Conservation (phyloP, 345 rosid species). For the Arabidopsis arenosa region DNA sequence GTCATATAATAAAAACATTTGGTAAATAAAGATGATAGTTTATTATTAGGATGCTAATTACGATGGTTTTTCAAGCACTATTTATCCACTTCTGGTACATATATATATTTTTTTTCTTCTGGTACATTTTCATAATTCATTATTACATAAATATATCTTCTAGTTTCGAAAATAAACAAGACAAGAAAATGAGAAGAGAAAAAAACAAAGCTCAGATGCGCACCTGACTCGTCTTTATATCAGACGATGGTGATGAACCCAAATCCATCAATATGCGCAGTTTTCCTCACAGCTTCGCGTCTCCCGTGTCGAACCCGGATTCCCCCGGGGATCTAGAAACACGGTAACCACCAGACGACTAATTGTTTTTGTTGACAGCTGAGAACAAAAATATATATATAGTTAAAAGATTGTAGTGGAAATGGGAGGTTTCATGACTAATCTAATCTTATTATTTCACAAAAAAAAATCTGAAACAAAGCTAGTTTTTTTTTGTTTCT, state of each 20-base stretch:
- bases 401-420: not conserved
- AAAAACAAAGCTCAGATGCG: not conserved
- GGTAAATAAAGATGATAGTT: not conserved
- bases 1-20: not conserved
- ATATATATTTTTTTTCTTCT: too few relatives aligned
- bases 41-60: not conserved
- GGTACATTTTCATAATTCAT: not conserved
- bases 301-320: not conserved
- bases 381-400: not conserved
- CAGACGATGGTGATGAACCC: constrained; percentile 16
- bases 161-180: not conserved
- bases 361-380: not conserved
- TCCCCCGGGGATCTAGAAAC: rapidly evolving
- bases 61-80: not conserved
- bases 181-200: not conserved
- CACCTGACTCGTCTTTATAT: not conserved
- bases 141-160: not conserved
- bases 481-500: not conserved
- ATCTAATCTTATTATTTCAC: not conserved
- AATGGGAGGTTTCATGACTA: not conserved
- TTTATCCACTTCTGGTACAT: not conserved
- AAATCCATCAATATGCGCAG: not conserved
- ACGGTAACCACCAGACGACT: not conserved
- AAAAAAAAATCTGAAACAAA: not conserved
- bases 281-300: not conserved